Base-by-base conservation (phyloP, 2,329 filamentous ascomycete genomes). In the Penicillium sp. region DNA sequence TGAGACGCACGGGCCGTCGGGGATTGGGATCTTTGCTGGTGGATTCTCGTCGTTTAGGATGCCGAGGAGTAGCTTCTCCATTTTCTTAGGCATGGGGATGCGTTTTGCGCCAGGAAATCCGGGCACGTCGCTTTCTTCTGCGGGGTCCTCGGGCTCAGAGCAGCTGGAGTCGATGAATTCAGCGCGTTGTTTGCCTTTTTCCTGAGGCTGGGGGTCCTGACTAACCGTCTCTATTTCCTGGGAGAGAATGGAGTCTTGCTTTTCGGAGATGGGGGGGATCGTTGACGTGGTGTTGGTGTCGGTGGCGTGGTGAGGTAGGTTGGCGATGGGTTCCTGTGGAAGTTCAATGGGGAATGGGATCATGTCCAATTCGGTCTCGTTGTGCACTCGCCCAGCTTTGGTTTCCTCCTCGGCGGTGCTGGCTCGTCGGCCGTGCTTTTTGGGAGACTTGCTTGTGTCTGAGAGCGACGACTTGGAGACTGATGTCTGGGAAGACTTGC, bases 381-480 rank as follows among this genome's bases (percentile, higher is more conserved):
- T 13, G 29, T 16, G n/a, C n/a, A n/a, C n/a, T n/a, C n/a, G n/a
- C n/a, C n/a, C n/a, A n/a, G n/a, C n/a, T n/a, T 22, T 9, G 18
- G 18, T 5, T 5, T 22, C 18, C 18, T 22, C 18, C 9, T 22
- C 18, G 5, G 18, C 9, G 18, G 9, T 9, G 18, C 18, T 22
- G 18, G 18, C 5, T 22, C 18, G 18, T 22, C 18, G 16, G 18
- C 17, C 22, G n/a, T 3, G 12, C 12, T 17, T 37, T 30, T 15
- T 13, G 13, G 13, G 10, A 14, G 3, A 16, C 14, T 18, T 8
- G 22, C 23, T 16, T 30, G 22, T 38, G 20, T 57, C 85, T 82
- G 7, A 85, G 82, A 41, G 47, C 86, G 84, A 31, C 85, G 75
- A 75, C 47, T 79, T 77, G 45, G 55, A 36, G 6, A 47, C 16